Evolutionary conservation across 1,139 yeast genomes (phyloP), one percentile per base, ranked within the genome.

Genomic region (Debaryomyces udenii): DNA sequence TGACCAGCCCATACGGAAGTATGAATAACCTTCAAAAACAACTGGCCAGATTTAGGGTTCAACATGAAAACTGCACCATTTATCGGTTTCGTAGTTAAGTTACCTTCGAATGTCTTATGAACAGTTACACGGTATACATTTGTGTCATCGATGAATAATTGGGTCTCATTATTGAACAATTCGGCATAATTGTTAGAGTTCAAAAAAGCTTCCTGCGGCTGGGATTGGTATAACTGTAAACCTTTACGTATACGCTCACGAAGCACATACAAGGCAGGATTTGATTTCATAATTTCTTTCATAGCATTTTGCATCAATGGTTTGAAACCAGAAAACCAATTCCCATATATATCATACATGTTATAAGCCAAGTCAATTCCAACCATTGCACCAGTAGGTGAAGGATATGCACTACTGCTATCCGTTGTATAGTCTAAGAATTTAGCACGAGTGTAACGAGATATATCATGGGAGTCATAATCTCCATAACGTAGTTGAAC

Each of bases 1-100:
- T 94, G 98, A 11, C 99, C 99, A 2, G 96, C 85, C 96, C 97
- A 94, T 1, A 90, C 96, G 6, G 96, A 86, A 0, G 96, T 89
- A 56, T 93, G 99, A 46, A 94, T 89, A 40, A 93, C 80, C 57
- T 89, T 90, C 64, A 93, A 71, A 59, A 86, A 90, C 32, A 93
- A 65, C 58, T 91, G 96, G 24, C 98, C 97, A 3, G 93, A 79
- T 50, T 84, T 81, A 0, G 99, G 98, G 56, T 93, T 88, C 56
- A 93, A 69, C 51, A 89, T 89, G 57, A 93, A 89, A 7, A 91
- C 79, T 2, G 96, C 93, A 45, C 99, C 99, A 64, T 93, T 94
- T 38, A 91, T 81, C 3, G 98, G 96, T 55, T 88, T 90, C 0
- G 96, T 90, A 1, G 96, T 86, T 50, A 89, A 74, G 56, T 91